Conservation (phyloP, 768 basidiomycete genomes). For the Lactarius hengduanensis region DNA sequence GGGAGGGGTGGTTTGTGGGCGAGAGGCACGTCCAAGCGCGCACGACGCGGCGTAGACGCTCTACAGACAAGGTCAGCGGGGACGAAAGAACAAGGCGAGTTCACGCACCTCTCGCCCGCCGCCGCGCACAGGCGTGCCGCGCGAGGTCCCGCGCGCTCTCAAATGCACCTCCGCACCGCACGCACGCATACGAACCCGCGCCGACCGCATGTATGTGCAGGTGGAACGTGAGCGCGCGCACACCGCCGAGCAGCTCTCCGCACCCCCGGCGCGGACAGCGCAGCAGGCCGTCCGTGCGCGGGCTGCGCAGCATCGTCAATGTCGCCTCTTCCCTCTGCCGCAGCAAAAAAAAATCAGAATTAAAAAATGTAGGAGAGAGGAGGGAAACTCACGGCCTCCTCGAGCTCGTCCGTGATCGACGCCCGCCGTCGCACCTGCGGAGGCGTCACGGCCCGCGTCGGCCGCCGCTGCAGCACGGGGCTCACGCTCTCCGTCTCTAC, state of each 20-base stretch:
- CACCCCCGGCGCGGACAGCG: conserved; percentile 25
- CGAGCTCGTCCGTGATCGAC: conserved; percentile 26
- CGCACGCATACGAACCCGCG: conserved; percentile 13
- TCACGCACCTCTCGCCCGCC: conserved; percentile 21
- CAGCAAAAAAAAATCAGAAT: not conserved
- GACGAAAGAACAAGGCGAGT: not conserved
- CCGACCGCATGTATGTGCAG: conserved; percentile 27
- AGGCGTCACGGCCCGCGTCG: conserved; percentile 16
- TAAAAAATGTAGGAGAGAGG: not conserved
- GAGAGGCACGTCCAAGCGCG: conserved; percentile 24
- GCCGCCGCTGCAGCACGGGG: conserved; percentile 12
- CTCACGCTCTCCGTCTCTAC: conserved; percentile 13
- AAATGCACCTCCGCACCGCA: conserved; percentile 22
- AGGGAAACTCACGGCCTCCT: conserved; percentile 19
- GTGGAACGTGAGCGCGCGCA: conserved; percentile 27
- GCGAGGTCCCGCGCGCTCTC: conserved; percentile 22
- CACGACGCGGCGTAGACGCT: conserved; percentile 20
- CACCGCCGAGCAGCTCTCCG: conserved; percentile 20
- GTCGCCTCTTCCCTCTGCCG: conserved; percentile 27
- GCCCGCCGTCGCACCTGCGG: conserved; percentile 19
- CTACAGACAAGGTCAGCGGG: not conserved
- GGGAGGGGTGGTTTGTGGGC: not conserved
- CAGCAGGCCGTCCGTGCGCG: conserved; percentile 17
- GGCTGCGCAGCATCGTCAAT: conserved; percentile 15
- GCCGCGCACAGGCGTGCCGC: conserved; percentile 24